A percentile compares a stretch with the other conserved stretches of the same genome.
These are phyloP conservation scores for Phytophthora melonis DNA, from an alignment of 352 stramenopile genomes.

Conservation along the genomic window DNA sequence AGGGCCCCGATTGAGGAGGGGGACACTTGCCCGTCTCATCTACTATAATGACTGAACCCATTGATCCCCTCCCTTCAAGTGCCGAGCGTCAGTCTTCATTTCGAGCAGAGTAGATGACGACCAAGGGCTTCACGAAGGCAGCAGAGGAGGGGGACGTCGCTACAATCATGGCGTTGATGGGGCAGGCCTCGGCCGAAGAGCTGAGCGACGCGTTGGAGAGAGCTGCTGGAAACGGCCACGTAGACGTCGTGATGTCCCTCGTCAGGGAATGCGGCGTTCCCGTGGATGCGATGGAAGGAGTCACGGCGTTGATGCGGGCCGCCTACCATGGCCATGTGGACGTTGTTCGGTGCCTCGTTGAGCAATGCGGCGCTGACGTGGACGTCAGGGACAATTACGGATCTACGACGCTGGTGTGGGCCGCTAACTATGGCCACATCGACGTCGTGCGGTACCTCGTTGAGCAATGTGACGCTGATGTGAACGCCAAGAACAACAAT, in stretches of 20 bases:
- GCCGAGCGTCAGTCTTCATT: too few species aligned
- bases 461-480: not conserved
- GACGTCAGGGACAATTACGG: not conserved
- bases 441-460: not conserved
- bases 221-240: not conserved
- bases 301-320: not conserved
- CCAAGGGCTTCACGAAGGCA: too few species aligned
- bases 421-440: not conserved
- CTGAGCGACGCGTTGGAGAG: not conserved
- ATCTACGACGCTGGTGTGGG: not conserved
- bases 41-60: too few species aligned
- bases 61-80: too few species aligned
- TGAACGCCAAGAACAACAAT: too few species aligned
- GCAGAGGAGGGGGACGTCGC: too few species aligned
- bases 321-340: not conserved
- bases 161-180: too few species aligned
- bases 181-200: too few species aligned
- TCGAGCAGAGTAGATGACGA: too few species aligned
- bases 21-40: too few species aligned
- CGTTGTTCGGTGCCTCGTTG: not conserved
- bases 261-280: not conserved
- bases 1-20: too few species aligned
- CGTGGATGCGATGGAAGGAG: not conserved
- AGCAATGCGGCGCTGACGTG: too few species aligned
- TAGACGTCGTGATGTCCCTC: not conserved